Conservation (phyloP, 2,329 filamentous ascomycete genomes). For the Cyclaneusma minus region DNA sequence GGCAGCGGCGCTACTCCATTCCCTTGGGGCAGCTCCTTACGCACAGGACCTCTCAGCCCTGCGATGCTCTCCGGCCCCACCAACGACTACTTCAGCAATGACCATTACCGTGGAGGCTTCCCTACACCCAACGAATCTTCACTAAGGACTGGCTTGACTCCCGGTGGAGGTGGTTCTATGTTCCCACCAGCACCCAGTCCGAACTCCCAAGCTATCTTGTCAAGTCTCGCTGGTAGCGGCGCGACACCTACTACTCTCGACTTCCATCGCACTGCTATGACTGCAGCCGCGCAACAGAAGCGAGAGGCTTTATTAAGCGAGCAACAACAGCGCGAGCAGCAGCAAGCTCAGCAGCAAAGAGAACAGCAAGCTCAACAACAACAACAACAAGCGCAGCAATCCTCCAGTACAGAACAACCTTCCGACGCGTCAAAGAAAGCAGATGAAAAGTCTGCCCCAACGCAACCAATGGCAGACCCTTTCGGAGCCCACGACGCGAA, state of each 20-base stretch:
- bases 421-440: slow-evolving; percentile 23
- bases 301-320: slow-evolving; percentile 28
- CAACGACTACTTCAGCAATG: slow-evolving; percentile 79
- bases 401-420: slow-evolving; percentile 32
- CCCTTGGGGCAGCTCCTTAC: slow-evolving; percentile 75
- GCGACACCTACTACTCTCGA: slow-evolving; percentile 84
- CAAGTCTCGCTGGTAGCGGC: slow-evolving; percentile 62
- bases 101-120: slow-evolving; percentile 65
- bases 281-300: slow-evolving; percentile 54
- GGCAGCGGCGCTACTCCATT: slow-evolving; percentile 59
- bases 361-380: slow-evolving; percentile 12
- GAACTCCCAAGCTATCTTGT: slow-evolving; percentile 70
- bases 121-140: slow-evolving; percentile 96
- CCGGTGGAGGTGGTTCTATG: slow-evolving; percentile 92
- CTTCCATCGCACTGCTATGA: slow-evolving; percentile 86
- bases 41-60: slow-evolving; percentile 86
- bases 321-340: slow-evolving; percentile 26
- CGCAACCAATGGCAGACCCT: slow-evolving; percentile 38
- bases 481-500: slow-evolving; percentile 83
- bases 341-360: slow-evolving; percentile 15
- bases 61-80: slow-evolving; percentile 86
- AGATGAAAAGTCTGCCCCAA: slow-evolving; percentile 27
- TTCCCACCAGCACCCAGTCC: slow-evolving; percentile 86
- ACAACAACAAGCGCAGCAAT: slow-evolving; percentile 14
- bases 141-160: slow-evolving; percentile 77